Evolutionary conservation across 179 eudicot species (phyloP).

Genomic region (Actinidia chinensis): DNA sequence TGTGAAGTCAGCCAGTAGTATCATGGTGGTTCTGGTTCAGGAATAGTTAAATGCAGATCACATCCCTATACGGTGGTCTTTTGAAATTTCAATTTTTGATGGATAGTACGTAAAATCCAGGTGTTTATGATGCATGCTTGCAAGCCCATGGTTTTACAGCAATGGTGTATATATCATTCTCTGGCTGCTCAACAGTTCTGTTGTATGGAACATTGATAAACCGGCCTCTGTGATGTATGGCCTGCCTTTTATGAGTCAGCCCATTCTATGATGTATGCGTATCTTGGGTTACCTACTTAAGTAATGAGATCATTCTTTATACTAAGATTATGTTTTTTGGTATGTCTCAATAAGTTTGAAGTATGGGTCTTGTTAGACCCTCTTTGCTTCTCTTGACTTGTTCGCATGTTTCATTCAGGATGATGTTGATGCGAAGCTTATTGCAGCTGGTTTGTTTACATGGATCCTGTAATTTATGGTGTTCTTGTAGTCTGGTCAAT

Average conservation of each 20-base stretch:
- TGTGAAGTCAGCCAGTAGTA: no score
- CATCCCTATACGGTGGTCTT: conserved; percentile 84
- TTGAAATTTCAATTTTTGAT: conserved; percentile 82
- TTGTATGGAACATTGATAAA: not conserved
- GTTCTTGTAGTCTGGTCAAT: conserved; percentile 74
- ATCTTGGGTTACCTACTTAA: conserved; percentile 7
- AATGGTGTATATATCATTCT: not conserved
- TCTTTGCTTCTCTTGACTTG: not conserved
- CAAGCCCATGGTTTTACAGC: not conserved
- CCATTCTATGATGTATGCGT: not conserved
- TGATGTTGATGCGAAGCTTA: conserved; percentile 62
- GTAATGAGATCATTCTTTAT: not conserved
- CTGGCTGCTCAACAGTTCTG: not conserved
- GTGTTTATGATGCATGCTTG: conserved; percentile 60
- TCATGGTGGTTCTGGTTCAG: not conserved
- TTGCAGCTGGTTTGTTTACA: conserved; percentile 87
- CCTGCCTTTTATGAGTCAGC: not conserved
- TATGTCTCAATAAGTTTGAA: not conserved
- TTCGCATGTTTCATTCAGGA: conserved; percentile 38
- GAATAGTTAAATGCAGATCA: conserved; percentile 56
- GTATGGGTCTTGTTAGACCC: conserved; percentile 3
- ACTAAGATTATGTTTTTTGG: not conserved
- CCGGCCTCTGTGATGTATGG: not conserved
- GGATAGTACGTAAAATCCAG: conserved; percentile 80
- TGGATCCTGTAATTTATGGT: conserved; percentile 7